Evolutionary conservation across 2,329 filamentous ascomycete species (phyloP).

Genomic region (Zopfia rhizophila): DNA sequence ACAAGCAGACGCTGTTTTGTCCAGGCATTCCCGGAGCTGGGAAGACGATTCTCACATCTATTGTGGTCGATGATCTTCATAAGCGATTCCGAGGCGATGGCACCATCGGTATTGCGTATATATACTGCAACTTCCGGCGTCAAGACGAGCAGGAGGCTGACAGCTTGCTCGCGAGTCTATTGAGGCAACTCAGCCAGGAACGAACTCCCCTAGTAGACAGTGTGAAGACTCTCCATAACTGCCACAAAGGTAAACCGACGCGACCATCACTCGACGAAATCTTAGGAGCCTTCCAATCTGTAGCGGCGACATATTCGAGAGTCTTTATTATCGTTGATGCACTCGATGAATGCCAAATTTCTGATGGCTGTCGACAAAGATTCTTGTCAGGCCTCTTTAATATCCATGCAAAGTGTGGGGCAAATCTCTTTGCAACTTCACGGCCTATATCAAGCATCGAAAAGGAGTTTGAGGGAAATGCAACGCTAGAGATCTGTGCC

Average conservation of each 20-base stretch:
- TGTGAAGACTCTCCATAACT: conserved; percentile 33
- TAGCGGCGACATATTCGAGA: conserved; percentile 26
- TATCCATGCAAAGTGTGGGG: conserved; percentile 11
- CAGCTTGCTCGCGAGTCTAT: conserved; percentile 38
- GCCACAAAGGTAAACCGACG: conserved; percentile 27
- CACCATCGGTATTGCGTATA: conserved; percentile 47
- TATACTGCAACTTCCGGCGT: conserved; percentile 46
- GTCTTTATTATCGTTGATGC: conserved; percentile 45
- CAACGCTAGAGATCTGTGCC: conserved; percentile 26
- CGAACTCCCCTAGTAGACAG: conserved; percentile 26
- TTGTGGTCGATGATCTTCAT: too few relatives aligned
- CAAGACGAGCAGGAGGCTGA: conserved; percentile 34
- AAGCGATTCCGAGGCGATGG: too few relatives aligned
- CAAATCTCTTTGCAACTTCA: conserved; percentile 26
- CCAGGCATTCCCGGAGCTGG: conserved; percentile 39
- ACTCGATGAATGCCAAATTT: conserved; percentile 40
- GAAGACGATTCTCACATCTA: conserved; percentile 40
- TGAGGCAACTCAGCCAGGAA: conserved; percentile 46
- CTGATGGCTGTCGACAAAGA: conserved; percentile 18
- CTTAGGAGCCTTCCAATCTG: conserved; percentile 22
- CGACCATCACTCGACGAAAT: conserved; percentile 33
- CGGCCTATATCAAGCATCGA: conserved; percentile 23
- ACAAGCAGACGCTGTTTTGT: conserved; percentile 33
- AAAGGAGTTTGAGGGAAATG: conserved; percentile 9
- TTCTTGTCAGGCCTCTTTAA: conserved; percentile 19